Evolutionary conservation across 441 rosid species (phyloP), one percentile per base, ranked within the genome.

Genomic region (Adansonia rubrostipa): DNA sequence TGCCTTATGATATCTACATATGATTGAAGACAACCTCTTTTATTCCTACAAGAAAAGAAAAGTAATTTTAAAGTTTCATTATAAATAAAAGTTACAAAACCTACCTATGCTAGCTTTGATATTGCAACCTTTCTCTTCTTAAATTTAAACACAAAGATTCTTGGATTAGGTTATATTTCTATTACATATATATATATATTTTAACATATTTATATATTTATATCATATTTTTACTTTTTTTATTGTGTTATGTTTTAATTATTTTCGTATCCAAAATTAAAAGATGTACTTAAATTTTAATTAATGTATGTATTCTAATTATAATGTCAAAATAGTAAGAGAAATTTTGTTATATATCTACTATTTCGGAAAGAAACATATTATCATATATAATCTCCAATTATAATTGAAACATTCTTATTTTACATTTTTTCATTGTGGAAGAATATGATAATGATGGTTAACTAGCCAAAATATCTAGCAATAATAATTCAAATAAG

Each of bases 391-490:
- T 53, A 17, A 65, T 65, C 9, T 65, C 11, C 51, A 42, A 7
- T 45, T 67, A 9, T 9, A 44, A 42, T 67, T 45, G 4, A 13
- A 33, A 9, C 70, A 65, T n/a, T 42, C 42, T 65, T 3, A 65
- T 33, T 42, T 9, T 6, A 17, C 1, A 15, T 50, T 2, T 13
- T 4, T 33, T 0, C 15, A 65, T 9, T 5, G 45, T 71, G 45
- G 47, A 9, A 47, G 0, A 60, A 42, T 42, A 19, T 17, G 19
- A 48, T 36, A 36, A 36, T 36, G 40, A 36, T 10, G 17, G 54
- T 15, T 1, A 62, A 45, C 15, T 14, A 5, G 44, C 40, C 70
- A 66, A 19, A 74, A 58, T 70, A 69, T 67, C 28, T 57, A 69
- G 14, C 6, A 40, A 11, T 17, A 81, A 65, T 6, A 22, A 33